Evolutionary conservation across 345 rosid species (phyloP).

Genomic region (Lepidium africanum): DNA sequence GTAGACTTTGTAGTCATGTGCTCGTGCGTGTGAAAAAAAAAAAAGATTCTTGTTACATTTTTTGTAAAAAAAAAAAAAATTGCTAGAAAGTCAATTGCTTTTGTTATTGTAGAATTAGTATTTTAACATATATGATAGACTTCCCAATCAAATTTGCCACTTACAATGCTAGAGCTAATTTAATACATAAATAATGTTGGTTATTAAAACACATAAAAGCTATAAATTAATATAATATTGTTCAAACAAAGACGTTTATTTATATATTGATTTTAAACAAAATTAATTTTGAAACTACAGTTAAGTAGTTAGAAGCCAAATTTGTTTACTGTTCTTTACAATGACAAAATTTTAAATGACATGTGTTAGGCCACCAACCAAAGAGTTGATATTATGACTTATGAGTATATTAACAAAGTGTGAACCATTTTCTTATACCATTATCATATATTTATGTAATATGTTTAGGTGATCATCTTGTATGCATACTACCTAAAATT

Average conservation of each 20-base stretch:
- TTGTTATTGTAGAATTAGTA: not conserved
- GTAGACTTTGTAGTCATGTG: conserved; percentile 15
- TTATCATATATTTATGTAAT: conserved; percentile 13
- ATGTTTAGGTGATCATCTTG: conserved; percentile 23
- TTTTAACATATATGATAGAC: conserved; percentile 1
- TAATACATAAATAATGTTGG: no score
- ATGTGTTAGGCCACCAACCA: conserved; percentile 34
- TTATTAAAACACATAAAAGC: not conserved
- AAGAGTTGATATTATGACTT: conserved; percentile 19
- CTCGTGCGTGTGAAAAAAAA: not conserved
- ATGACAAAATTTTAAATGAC: conserved; percentile 1
- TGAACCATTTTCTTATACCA: not conserved
- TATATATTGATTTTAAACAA: not conserved
- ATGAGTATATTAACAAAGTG: conserved; percentile 13
- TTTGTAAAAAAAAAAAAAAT: conserved; percentile 3
- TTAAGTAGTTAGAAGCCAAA: conserved; percentile 18
- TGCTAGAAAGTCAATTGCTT: conserved; percentile 5
- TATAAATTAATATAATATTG: not conserved
- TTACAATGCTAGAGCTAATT: no score
- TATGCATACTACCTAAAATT: not conserved
- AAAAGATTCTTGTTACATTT: conserved; percentile 16
- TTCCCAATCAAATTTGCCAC: not conserved
- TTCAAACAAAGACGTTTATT: not conserved
- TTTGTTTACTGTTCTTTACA: conserved; percentile 17
- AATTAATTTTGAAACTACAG: conserved; percentile 4